A percentile compares a stretch with the other conserved stretches of the same genome.
phyloP scores from a whole-genome alignment of 768 basidiomycete species.

The Mrakia frigida region DNA sequence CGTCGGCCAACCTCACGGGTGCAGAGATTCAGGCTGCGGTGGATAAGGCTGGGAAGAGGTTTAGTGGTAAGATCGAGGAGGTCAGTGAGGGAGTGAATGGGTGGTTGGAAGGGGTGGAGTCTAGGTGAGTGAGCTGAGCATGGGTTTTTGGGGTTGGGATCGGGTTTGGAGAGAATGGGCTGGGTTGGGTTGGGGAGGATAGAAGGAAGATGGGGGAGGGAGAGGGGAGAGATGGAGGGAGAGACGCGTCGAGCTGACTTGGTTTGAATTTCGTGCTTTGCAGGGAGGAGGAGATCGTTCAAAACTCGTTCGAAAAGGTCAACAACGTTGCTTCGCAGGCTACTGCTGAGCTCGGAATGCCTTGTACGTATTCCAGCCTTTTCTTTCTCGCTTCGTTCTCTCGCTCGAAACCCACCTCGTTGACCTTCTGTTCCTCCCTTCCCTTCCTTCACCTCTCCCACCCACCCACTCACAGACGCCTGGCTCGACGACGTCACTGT shows the following conservation, averaged over 20 bases:
- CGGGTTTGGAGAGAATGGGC: too few species aligned
- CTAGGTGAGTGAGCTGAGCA: neutral
- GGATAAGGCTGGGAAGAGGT: neutral
- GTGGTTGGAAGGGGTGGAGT: slow-evolving; percentile 27
- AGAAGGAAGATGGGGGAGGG: too few species aligned
- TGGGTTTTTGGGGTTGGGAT: too few species aligned
- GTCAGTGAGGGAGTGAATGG: slow-evolving; percentile 3
- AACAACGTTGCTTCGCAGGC: slow-evolving; percentile 32
- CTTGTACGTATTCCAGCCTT: slow-evolving; percentile 30
- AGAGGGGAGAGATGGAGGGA: neutral
- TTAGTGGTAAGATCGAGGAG: slow-evolving; percentile 28
- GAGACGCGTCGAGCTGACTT: slow-evolving; percentile 16
- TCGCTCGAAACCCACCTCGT: slow-evolving; percentile 31
- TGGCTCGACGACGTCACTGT: slow-evolving; percentile 37
- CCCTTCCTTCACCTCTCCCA: slow-evolving; percentile 1
- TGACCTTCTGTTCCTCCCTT: slow-evolving; percentile 20
- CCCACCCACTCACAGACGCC: slow-evolving; percentile 36
- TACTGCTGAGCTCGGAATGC: slow-evolving; percentile 27
- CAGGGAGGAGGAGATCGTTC: slow-evolving; percentile 36
- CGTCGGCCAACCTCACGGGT: slow-evolving; percentile 34
- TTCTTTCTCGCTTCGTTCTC: slow-evolving; percentile 31
- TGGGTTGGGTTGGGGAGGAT: too few species aligned
- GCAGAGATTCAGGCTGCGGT: slow-evolving; percentile 30
- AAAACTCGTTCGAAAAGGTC: slow-evolving; percentile 27
- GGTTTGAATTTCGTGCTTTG: too few species aligned